Conservation (phyloP, 768 basidiomycete genomes). For the Boletus vermiculosoides region DNA sequence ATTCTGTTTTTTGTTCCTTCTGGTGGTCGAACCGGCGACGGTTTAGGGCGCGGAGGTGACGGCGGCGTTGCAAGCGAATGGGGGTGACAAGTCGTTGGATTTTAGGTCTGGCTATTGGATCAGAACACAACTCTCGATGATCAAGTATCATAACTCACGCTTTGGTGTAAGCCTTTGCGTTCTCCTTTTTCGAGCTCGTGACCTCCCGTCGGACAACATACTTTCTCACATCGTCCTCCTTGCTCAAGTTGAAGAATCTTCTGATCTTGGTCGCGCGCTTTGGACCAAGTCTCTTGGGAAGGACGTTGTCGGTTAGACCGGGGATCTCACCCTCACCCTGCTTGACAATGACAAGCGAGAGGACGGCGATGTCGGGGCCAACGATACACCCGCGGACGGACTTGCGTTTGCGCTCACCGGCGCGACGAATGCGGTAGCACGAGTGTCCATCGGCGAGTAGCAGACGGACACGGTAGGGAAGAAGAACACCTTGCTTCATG, state of each 20-base stretch:
- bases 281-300: conserved; percentile 95
- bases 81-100: conserved; percentile 97
- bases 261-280: conserved; percentile 98
- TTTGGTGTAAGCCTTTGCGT: conserved; percentile 94
- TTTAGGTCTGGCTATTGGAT: conserved; percentile 63
- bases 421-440: conserved; percentile 90
- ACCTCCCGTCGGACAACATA: conserved; percentile 95
- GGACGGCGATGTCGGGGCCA: conserved; percentile 92
- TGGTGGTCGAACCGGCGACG: conserved; percentile 84
- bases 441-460: conserved; percentile 96
- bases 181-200: conserved; percentile 80
- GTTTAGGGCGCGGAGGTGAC: conserved; percentile 87
- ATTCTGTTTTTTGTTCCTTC: conserved; percentile 95
- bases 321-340: conserved; percentile 90
- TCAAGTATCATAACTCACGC: conserved; percentile 56
- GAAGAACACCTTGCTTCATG: conserved; percentile 98
- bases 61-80: conserved; percentile 91
- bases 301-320: conserved; percentile 86
- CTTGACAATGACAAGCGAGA: conserved; percentile 93
- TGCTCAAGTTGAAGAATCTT: conserved; percentile 94
- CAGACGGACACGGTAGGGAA: conserved; percentile 89
- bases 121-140: not conserved
- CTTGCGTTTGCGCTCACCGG: conserved; percentile 97
- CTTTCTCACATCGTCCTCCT: conserved; percentile 98
- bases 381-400: conserved; percentile 99